phyloP scores from a whole-genome alignment of 805 yeast species.

The Lachancea quebecensis region DNA sequence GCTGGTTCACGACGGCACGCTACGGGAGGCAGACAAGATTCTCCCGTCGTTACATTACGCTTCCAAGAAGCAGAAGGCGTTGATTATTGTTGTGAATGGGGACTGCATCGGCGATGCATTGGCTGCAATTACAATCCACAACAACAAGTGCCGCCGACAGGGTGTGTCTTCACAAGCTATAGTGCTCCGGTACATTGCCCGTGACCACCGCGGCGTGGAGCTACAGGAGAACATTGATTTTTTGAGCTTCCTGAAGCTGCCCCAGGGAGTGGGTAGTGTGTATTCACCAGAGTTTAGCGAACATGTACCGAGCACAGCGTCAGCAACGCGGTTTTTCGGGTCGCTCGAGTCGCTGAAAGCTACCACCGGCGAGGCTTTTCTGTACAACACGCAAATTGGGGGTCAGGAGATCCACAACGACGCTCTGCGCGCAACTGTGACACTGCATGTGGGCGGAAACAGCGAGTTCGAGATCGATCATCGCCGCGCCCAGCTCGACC shows the following conservation, averaged over 20 bases:
- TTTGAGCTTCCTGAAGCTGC: constrained; percentile 23
- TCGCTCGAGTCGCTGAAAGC: constrained; percentile 26
- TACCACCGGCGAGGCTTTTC: constrained; percentile 28
- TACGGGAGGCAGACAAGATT: constrained; percentile 23
- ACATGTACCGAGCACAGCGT: constrained; percentile 26
- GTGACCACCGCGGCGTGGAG: constrained; percentile 11
- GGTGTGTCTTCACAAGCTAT: constrained; percentile 14
- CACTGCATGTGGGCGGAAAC: constrained; percentile 28
- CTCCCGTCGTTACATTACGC: constrained; percentile 26
- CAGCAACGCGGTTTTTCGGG: constrained; percentile 26
- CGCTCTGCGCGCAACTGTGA: constrained; percentile 23
- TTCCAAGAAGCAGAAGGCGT: constrained; percentile 17
- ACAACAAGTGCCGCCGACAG: constrained; percentile 26
- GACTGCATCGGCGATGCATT: constrained; percentile 28
- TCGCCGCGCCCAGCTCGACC: constrained; percentile 23
- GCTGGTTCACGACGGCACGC: constrained; percentile 24
- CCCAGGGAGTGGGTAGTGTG: constrained; percentile 22
- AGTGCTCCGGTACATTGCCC: constrained; percentile 19
- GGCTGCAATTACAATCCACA: constrained; percentile 25
- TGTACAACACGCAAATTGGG: constrained; percentile 19
- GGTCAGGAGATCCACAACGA: constrained; percentile 8
- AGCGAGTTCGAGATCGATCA: constrained; percentile 27
- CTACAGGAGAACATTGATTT: constrained; percentile 25
- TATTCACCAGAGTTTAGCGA: constrained; percentile 26
- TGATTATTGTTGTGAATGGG: constrained; percentile 24